Conservation (phyloP, 257 asterid species). For the Primulina tabacum region DNA sequence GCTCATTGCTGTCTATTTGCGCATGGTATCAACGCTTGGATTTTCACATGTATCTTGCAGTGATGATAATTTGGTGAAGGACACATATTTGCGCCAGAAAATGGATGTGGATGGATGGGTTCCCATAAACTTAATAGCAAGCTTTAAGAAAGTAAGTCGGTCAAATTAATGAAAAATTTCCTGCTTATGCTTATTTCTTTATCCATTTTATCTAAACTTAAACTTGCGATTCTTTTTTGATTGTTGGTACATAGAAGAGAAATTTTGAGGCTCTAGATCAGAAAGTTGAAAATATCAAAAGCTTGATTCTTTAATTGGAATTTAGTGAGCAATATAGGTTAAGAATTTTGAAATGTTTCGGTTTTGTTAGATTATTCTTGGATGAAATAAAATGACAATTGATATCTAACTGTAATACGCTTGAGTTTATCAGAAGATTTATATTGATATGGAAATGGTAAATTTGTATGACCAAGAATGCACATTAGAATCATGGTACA, state of each 20-base stretch:
- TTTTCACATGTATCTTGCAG: slow-evolving; percentile 33
- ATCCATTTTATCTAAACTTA: background rate
- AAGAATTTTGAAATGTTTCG: background rate
- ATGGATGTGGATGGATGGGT: slow-evolving; percentile 82
- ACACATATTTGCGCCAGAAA: slow-evolving; percentile 53
- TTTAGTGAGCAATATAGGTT: background rate
- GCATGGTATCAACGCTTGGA: background rate
- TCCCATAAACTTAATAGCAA: slow-evolving; percentile 58
- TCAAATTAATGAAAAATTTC: background rate
- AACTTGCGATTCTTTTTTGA: background rate
- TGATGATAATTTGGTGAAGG: slow-evolving; percentile 60
- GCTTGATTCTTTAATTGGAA: background rate
- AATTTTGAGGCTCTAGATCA: background rate
- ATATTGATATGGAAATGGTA: too few relatives aligned
- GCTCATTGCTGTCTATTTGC: background rate
- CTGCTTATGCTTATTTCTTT: background rate
- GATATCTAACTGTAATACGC: too few relatives aligned
- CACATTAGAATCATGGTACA: background rate
- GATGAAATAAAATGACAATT: too few relatives aligned
- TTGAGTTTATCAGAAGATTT: too few relatives aligned
- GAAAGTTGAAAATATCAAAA: background rate
- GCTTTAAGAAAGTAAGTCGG: slow-evolving; percentile 54
- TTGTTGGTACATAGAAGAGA: background rate
- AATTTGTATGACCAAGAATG: too few relatives aligned
- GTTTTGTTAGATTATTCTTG: background rate